Evolutionary conservation across 805 yeast genomes (phyloP).

Genomic region (Ogataea angusta): DNA sequence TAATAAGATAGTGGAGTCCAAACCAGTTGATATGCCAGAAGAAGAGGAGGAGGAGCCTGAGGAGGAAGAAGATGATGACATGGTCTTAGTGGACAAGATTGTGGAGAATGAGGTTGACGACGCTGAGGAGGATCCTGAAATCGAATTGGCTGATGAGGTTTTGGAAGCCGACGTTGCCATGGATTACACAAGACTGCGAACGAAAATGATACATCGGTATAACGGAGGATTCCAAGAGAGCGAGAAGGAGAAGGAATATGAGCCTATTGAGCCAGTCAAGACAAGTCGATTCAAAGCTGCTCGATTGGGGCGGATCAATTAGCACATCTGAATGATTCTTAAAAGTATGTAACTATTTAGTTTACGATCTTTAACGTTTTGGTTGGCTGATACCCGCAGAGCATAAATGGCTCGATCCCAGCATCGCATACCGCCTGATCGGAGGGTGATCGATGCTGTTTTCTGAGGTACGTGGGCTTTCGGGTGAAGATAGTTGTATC

Average conservation of each 20-base stretch:
- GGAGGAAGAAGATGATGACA: conserved; percentile 35
- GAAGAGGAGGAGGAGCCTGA: conserved; percentile 24
- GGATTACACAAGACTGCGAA: conserved; percentile 57
- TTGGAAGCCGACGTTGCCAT: conserved; percentile 46
- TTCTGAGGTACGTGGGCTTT: conserved; percentile 17
- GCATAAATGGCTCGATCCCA: conserved; percentile 30
- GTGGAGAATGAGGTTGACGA: conserved; percentile 40
- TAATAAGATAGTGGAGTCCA: conserved; percentile 45
- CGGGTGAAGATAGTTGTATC: conserved; percentile 28
- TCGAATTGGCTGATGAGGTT: conserved; percentile 32
- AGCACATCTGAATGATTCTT: neutral
- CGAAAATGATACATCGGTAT: conserved; percentile 42
- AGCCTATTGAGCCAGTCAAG: conserved; percentile 62
- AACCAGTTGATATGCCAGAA: conserved; percentile 19
- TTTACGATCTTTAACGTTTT: conserved; percentile 20
- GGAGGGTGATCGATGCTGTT: conserved; percentile 19
- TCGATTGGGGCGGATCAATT: conserved; percentile 23
- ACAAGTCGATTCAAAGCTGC: conserved; percentile 71
- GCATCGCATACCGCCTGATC: conserved; percentile 20
- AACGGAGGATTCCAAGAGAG: conserved; percentile 47
- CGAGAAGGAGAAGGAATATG: conserved; percentile 53
- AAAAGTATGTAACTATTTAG: conserved; percentile 1
- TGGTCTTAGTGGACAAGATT: conserved; percentile 40
- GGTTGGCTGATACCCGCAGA: conserved; percentile 28
- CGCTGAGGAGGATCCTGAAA: conserved; percentile 28